Evolutionary conservation across 768 basidiomycete genomes (phyloP).

Genomic region (Antrodiella citrinella): DNA sequence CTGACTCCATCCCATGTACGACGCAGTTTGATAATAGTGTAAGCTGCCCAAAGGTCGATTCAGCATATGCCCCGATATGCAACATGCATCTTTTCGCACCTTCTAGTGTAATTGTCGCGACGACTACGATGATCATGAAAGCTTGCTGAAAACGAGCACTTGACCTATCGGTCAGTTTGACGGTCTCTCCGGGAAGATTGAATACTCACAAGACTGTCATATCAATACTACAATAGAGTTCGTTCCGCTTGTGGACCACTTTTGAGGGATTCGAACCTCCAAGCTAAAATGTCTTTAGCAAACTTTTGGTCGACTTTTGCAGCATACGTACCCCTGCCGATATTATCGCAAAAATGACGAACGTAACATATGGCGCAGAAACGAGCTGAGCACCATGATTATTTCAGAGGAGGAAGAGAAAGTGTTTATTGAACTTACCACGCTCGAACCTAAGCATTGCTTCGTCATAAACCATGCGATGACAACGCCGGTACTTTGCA

Average conservation of each 20-base stretch:
- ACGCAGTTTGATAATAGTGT: constrained; percentile 3
- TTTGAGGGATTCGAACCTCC: constrained; percentile 4
- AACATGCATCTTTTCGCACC: too few relatives aligned
- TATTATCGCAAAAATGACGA: constrained; percentile 7
- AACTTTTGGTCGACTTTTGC: not conserved
- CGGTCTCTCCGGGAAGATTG: too few relatives aligned
- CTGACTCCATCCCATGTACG: constrained; percentile 2
- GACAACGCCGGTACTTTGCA: constrained; percentile 6
- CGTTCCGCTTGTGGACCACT: constrained; percentile 11
- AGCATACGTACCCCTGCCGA: constrained; percentile 5
- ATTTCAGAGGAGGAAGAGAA: too few relatives aligned
- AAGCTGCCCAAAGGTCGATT: constrained; percentile 1
- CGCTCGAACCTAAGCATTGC: not conserved
- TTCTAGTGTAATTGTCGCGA: not conserved
- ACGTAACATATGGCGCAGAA: constrained; percentile 11
- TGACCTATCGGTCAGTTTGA: too few relatives aligned
- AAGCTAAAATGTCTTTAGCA: constrained; percentile 4
- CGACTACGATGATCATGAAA: not conserved
- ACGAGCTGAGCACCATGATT: constrained; percentile 11
- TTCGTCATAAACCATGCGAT: not conserved
- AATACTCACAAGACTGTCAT: constrained; percentile 10
- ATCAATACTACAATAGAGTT: constrained; percentile 12
- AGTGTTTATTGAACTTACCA: not conserved
- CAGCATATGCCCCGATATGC: too few relatives aligned
- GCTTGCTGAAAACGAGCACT: not conserved